Conservation (phyloP, 768 basidiomycete genomes). For the Pholiota molesta region DNA sequence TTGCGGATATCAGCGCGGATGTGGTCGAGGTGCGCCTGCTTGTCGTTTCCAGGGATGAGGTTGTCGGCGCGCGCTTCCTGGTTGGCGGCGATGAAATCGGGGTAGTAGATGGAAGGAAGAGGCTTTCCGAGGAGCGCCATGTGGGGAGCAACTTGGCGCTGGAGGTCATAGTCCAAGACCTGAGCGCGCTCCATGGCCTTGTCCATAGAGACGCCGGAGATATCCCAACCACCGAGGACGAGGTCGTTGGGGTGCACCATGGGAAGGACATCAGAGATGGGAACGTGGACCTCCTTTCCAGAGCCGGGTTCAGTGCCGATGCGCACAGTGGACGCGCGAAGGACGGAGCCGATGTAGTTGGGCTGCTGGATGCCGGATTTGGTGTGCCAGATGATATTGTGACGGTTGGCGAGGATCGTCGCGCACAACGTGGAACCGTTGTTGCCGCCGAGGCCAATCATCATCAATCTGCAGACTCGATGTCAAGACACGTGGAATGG, state of each 20-base stretch:
- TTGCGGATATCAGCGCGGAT: constrained; percentile 92
- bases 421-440: constrained; percentile 95
- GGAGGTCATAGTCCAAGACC: constrained; percentile 95
- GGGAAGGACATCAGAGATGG: constrained; percentile 89
- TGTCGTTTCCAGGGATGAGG: constrained; percentile 81
- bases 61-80: constrained; percentile 97
- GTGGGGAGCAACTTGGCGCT: constrained; percentile 89
- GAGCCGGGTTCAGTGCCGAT: constrained; percentile 80
- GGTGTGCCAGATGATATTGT: constrained; percentile 94
- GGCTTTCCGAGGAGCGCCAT: constrained; percentile 83
- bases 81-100: constrained; percentile 97
- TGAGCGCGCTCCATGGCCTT: constrained; percentile 92
- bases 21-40: constrained; percentile 89
- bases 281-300: constrained; percentile 91
- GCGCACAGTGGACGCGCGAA: constrained; percentile 93
- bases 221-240: constrained; percentile 98
- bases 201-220: constrained; percentile 83
- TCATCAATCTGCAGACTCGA: constrained; percentile 71
- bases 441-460: constrained; percentile 97
- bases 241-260: constrained; percentile 99
- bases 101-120: constrained; percentile 95
- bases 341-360: constrained; percentile 96
- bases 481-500: constrained; percentile 17
- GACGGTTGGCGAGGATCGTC: constrained; percentile 93
- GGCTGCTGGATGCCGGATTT: constrained; percentile 91